Base-by-base conservation (phyloP, 2,329 filamentous ascomycete species). In the Trichoderma koningiopsis region DNA sequence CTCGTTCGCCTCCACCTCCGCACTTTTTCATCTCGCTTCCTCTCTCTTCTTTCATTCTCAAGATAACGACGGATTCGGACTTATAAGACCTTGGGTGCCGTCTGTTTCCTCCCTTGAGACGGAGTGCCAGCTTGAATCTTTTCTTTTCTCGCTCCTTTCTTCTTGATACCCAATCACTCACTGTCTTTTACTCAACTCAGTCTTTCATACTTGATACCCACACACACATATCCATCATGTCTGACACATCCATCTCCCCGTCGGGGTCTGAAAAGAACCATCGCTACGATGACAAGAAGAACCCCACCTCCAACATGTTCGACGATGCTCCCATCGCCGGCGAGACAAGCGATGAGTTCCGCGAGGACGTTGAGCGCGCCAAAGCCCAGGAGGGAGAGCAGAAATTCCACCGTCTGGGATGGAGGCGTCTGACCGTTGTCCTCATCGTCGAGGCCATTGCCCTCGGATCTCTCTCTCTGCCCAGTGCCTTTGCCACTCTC, bases 381-480 rank as follows among this genome's bases (percentile, higher is more conserved):
- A 85, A 83, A 74, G 78, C 79, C 14, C 79, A 79, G 7, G 75
- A 82, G 72, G 85, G 84, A 68, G 75, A 79, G 60, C 83, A 82
- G 16, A 81, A 85, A 68, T 87, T 87, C 75, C 78, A 85, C 71
- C 82, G 83, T 52, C 81, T 87, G 27, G 85, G 85, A 65, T 87
- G 85, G 85, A 87, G 87, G 75, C 84, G 85, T 14, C 80, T 87
- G 40, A 86, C 85, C 2, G 77, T 87, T 27, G 82, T 87, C 33
- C 81, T 87, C 70, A 85, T 87, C 70, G 85, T 87, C 73, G 85
- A 87, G 77, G 85, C 85, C 67, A 86, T 87, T 71, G 85, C 85
- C 5, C 83, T 87, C 19, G 85, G 85, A 58, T 82, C 80, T 70
- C 78, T 87, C 64, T 84, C 83, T 71, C 80, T 87, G 58, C 85